Evolutionary conservation across 78 protist genomes (phyloP).

Genomic region (Dictyostelium citrinum): DNA sequence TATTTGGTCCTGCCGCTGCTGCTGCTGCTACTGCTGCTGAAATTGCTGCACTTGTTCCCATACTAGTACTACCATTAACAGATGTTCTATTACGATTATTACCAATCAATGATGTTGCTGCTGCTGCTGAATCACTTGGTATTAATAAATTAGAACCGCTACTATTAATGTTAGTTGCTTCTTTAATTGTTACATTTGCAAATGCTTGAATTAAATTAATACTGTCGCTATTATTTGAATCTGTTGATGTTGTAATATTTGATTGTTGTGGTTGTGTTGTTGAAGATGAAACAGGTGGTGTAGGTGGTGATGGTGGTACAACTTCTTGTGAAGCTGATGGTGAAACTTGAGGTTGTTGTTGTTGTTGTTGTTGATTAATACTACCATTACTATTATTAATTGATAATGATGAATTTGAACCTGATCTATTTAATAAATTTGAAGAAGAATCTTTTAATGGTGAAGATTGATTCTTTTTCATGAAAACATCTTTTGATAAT

Average conservation of each 20-base stretch:
- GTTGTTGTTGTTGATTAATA: background rate
- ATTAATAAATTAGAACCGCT: background rate
- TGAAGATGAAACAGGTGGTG: background rate
- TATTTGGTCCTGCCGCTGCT: background rate
- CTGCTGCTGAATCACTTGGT: background rate
- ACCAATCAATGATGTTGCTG: background rate
- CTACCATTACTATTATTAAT: background rate
- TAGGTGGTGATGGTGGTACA: background rate
- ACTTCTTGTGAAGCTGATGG: background rate
- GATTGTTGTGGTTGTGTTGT: background rate
- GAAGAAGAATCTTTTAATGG: background rate
- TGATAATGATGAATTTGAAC: background rate
- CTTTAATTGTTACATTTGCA: background rate
- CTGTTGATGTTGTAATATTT: background rate
- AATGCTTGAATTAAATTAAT: background rate
- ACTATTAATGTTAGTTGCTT: background rate
- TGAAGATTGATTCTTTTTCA: background rate
- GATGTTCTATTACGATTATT: background rate
- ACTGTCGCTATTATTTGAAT: background rate
- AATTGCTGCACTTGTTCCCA: background rate
- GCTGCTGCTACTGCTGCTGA: background rate
- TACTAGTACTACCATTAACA: constrained; percentile 1
- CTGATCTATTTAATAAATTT: background rate
- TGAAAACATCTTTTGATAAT: constrained; percentile 5
- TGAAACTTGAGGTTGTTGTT: background rate